Evolutionary conservation across 2,329 filamentous ascomycete species (phyloP).

Genomic region (Xylaria sp.): DNA sequence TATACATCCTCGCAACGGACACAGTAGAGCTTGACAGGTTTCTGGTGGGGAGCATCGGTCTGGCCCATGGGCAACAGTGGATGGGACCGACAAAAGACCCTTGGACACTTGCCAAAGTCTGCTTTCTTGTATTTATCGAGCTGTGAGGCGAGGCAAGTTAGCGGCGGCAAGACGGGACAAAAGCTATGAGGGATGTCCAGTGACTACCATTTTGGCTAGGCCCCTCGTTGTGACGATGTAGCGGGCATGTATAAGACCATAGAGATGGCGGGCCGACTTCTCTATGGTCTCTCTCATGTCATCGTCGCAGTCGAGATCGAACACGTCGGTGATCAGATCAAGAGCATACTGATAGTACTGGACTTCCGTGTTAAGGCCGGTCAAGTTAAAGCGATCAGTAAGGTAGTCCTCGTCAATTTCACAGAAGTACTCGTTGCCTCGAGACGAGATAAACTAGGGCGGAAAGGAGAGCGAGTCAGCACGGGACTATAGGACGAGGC

Average conservation of each 20-base stretch:
- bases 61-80: slow-evolving; percentile 95
- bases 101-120: slow-evolving; percentile 97
- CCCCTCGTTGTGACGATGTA: slow-evolving; percentile 97
- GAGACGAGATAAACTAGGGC: slow-evolving; percentile 98
- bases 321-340: slow-evolving; percentile 96
- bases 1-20: slow-evolving; percentile 97
- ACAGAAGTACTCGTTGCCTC: slow-evolving; percentile 99
- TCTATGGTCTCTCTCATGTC: slow-evolving; percentile 98
- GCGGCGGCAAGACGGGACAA: background rate
- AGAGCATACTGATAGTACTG: slow-evolving; percentile 99
- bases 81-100: slow-evolving; percentile 93
- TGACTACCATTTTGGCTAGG: slow-evolving; percentile 89
- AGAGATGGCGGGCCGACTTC: slow-evolving; percentile 94
- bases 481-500: slow-evolving; percentile 16
- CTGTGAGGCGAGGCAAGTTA: slow-evolving; percentile 57
- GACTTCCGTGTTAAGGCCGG: slow-evolving; percentile 95
- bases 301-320: slow-evolving; percentile 98
- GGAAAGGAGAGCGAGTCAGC: slow-evolving; percentile 38
- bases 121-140: slow-evolving; percentile 99
- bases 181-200: no score
- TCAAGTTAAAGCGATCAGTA: slow-evolving; percentile 97
- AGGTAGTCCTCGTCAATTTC: slow-evolving; percentile 99
- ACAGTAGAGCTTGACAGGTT: slow-evolving; percentile 97
- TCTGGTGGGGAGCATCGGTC: slow-evolving; percentile 85
- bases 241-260: slow-evolving; percentile 93